A percentile compares a stretch with the other conserved stretches of the same genome.
Evolutionary conservation across 2,329 filamentous ascomycete species (phyloP).

Genomic region (Trichoderma sp.): DNA sequence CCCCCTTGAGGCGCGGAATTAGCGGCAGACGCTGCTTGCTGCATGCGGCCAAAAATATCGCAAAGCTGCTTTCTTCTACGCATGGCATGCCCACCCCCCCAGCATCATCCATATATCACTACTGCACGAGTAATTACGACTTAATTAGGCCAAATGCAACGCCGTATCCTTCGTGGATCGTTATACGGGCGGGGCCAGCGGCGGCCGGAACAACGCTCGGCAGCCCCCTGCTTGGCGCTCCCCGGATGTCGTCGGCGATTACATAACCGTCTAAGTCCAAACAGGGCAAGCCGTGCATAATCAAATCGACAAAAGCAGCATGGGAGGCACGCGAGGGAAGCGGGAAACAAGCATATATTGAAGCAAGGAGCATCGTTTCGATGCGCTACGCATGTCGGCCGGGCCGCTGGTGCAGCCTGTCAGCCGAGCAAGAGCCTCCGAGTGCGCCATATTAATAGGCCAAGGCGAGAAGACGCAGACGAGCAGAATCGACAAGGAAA

Average conservation of each 20-base stretch:
- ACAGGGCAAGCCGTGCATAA: neutral
- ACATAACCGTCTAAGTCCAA: neutral
- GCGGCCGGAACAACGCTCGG: too few relatives aligned
- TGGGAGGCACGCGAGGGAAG: neutral
- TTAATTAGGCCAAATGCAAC: neutral
- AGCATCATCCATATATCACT: neutral
- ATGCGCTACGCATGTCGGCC: conserved; percentile 8
- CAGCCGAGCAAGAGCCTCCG: neutral
- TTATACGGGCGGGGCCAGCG: too few relatives aligned
- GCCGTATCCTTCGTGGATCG: neutral
- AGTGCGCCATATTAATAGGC: neutral
- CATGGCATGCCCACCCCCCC: neutral
- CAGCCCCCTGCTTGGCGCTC: neutral
- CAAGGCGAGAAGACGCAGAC: neutral
- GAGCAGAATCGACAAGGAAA: neutral
- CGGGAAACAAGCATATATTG: conserved; percentile 7
- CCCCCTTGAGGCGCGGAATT: neutral
- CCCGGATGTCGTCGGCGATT: neutral
- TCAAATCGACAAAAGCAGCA: neutral
- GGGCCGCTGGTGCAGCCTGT: neutral
- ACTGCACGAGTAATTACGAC: too few relatives aligned
- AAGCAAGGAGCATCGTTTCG: neutral
- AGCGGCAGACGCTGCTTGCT: neutral
- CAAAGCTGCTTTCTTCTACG: neutral
- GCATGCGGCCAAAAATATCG: neutral